Evolutionary conservation across 805 yeast species (phyloP).

Genomic region (Yarrowia osloensis): DNA sequence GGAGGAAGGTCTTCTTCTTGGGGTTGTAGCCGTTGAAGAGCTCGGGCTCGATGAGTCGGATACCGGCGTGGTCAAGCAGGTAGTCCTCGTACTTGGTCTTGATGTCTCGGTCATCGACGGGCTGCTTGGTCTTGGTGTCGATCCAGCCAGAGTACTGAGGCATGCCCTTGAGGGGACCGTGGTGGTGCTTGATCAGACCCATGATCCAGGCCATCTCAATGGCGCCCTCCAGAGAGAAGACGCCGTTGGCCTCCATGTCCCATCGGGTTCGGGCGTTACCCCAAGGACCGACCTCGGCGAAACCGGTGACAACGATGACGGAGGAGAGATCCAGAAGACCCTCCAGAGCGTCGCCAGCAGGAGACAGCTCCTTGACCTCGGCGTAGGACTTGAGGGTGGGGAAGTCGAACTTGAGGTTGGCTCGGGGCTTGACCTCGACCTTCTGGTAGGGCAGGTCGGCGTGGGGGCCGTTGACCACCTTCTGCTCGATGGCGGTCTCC

Average conservation of each 20-base stretch:
- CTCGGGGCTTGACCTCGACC: conserved; percentile 84
- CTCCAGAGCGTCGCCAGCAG: conserved; percentile 57
- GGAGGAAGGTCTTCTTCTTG: conserved; percentile 85
- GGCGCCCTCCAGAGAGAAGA: conserved; percentile 95
- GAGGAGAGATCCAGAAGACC: conserved; percentile 90
- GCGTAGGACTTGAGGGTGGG: conserved; percentile 80
- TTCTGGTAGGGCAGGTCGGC: conserved; percentile 84
- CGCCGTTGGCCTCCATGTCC: conserved; percentile 98
- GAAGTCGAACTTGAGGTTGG: conserved; percentile 92
- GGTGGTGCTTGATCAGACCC: conserved; percentile 95
- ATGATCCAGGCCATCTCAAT: conserved; percentile 99
- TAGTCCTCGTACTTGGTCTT: conserved; percentile 87
- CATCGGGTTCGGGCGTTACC: conserved; percentile 98
- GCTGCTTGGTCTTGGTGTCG: conserved; percentile 87
- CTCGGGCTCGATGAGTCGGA: conserved; percentile 95
- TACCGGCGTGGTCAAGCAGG: conserved; percentile 92
- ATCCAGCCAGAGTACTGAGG: conserved; percentile 93
- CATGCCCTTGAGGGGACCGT: conserved; percentile 79
- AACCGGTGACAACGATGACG: conserved; percentile 95
- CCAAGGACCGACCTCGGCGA: conserved; percentile 99
- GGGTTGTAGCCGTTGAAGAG: conserved; percentile 94
- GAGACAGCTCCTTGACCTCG: conserved; percentile 63
- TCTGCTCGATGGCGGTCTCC: conserved; percentile 87
- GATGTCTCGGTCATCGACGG: conserved; percentile 92
- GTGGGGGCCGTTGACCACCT: conserved; percentile 79